Percentiles rank a stretch among this genome's conserved stretches.
Evolutionary conservation across 2,329 filamentous ascomycete species (phyloP).

Genomic region (Endocalyx cinctus): DNA sequence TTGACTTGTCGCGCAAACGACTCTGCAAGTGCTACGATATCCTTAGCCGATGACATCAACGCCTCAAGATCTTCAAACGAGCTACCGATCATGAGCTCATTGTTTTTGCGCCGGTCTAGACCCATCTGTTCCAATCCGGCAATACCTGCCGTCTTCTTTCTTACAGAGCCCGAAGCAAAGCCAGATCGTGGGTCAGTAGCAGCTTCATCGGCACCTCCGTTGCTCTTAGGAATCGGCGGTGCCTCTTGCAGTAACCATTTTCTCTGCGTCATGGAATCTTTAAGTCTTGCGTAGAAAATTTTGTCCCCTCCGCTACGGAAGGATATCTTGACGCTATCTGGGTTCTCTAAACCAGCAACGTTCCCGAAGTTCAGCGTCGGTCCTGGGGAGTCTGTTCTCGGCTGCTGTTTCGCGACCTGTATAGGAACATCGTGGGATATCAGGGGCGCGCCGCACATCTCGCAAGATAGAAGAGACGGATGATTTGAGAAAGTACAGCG

Average conservation of each 20-base stretch:
- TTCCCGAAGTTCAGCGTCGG: constrained; percentile 51
- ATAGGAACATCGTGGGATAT: constrained; percentile 45
- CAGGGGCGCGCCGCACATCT: constrained; percentile 83
- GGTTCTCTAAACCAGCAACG: constrained; percentile 46
- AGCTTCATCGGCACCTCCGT: constrained; percentile 31
- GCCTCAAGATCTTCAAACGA: constrained; percentile 96
- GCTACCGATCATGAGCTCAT: constrained; percentile 85
- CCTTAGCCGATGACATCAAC: constrained; percentile 94
- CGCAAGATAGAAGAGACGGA: constrained; percentile 77
- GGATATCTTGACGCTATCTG: constrained; percentile 82
- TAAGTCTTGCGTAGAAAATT: constrained; percentile 84
- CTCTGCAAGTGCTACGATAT: constrained; percentile 90
- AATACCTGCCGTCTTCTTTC: constrained; percentile 72
- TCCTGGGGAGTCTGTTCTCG: constrained; percentile 71
- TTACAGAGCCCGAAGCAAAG: constrained; percentile 22
- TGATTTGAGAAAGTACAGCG: constrained; percentile 94
- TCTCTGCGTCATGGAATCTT: constrained; percentile 80
- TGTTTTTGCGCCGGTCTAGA: constrained; percentile 81
- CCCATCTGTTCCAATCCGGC: constrained; percentile 86
- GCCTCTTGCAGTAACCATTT: constrained; percentile 94
- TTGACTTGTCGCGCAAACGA: constrained; percentile 69
- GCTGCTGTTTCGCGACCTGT: constrained; percentile 35
- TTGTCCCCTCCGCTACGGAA: constrained; percentile 87
- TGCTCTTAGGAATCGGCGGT: constrained; percentile 73
- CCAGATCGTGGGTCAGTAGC: constrained; percentile 23